Base-by-base conservation (phyloP, 2,329 filamentous ascomycete genomes). In the Penicillium italicum region DNA sequence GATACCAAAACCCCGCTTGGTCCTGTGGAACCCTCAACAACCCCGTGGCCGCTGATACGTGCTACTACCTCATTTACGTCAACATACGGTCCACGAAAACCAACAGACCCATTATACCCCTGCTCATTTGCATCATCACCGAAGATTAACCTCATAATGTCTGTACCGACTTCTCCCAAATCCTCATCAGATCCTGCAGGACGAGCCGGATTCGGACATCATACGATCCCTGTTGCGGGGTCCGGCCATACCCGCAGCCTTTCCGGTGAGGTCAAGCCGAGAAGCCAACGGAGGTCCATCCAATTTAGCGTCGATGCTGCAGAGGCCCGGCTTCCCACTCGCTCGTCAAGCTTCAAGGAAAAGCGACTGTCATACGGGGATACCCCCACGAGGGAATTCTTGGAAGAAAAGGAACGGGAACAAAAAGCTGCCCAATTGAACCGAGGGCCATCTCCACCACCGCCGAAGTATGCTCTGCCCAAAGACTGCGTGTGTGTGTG, bases 371-470 rank as follows among this genome's bases (percentile, higher is more conserved):
- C 62, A 40, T 65, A 66, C 33, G 56, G 66, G 54, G 46, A 51
- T 50, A 41, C 41, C 22, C 52, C 48, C 22, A 48, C 56, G 43
- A 59, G 56, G 46, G 62, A 64, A 41, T 10, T 54, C 41, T 10
- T 54, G 5, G 58, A 61, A 38, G 56, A 53, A 18, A 55, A 18
- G n/a, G 68, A 71, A 20, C 66, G 59, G 50, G 69, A 71, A 22
- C 59, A 56, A 11, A 65, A 66, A 38, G 48, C 56, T 57, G 53
- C 61, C 44, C 50, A 56, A 42, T 48, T 62, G 9, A 66, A 59
- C 41, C 67, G 74, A 40, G 67, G 68, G 3, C 64, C 64, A 9
- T 77, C 74, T 12, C 74, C 74, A 18, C 74, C 74, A 16, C 74
- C 74, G 4, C 74, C 74, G 9, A 73, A 69, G 74, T 76, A 66